phyloP scores from a whole-genome alignment of 179 eudicot genomes.

The Vitellaria paradoxa region DNA sequence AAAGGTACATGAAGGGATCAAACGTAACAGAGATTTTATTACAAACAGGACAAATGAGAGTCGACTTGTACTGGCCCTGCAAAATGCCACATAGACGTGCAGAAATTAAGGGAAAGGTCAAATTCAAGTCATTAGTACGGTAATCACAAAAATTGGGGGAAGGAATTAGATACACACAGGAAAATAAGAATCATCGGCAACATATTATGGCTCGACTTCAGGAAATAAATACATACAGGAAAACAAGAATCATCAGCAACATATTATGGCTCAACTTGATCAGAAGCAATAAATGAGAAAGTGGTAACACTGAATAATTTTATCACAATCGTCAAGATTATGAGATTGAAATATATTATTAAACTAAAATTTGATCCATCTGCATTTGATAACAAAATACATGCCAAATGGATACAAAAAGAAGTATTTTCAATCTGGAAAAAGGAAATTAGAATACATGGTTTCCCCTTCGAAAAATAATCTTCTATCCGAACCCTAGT shows the following conservation, averaged over 20 bases:
- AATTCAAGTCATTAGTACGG: not conserved
- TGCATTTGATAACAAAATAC: not conserved
- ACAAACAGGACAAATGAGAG: constrained; percentile 90
- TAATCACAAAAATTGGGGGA: no score
- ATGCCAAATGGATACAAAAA: not conserved
- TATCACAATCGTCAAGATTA: not conserved
- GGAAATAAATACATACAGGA: not conserved
- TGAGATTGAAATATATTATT: constrained; percentile 8
- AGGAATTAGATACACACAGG: not conserved
- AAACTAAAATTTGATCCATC: not conserved
- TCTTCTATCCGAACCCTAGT: not conserved
- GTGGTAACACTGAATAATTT: not conserved
- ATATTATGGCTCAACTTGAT: not conserved
- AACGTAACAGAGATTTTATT: constrained; percentile 84
- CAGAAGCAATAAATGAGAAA: not conserved
- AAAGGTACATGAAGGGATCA: constrained; percentile 99
- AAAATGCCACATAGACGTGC: constrained; percentile 16
- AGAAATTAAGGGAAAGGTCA: not conserved
- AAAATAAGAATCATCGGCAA: not conserved
- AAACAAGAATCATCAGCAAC: not conserved
- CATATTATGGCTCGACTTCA: not conserved
- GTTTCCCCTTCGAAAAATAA: not conserved
- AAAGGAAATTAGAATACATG: not conserved
- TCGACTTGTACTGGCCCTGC: constrained; percentile 99
- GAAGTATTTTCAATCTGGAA: not conserved